Percentiles rank a stretch among this genome's conserved stretches.
These are phyloP conservation scores for Rossbeevera mucosa DNA, from an alignment of 768 basidiomycete genomes.

Conservation along the genomic window DNA sequence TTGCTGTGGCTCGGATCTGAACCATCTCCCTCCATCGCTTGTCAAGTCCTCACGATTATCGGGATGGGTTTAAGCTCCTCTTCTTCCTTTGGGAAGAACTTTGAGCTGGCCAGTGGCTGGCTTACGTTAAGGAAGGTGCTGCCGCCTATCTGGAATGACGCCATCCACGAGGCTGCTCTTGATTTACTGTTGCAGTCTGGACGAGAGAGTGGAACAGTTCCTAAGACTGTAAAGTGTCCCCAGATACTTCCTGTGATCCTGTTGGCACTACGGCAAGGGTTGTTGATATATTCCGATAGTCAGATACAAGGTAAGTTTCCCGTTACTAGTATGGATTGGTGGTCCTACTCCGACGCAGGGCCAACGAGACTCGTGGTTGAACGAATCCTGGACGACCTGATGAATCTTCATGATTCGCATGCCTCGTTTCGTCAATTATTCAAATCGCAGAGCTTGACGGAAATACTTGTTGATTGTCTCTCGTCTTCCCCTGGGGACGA, in stretches of 20 bases:
- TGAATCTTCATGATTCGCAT: slow-evolving; percentile 61
- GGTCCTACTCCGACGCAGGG: slow-evolving; percentile 12
- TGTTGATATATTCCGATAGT: slow-evolving; percentile 26
- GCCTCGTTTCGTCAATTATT: slow-evolving; percentile 68
- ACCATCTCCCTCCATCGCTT: slow-evolving; percentile 56
- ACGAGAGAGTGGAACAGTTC: background rate
- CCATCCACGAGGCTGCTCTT: slow-evolving; percentile 64
- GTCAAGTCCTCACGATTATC: slow-evolving; percentile 58
- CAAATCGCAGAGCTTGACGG: slow-evolving; percentile 64
- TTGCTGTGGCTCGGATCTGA: slow-evolving; percentile 75
- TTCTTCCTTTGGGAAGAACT: slow-evolving; percentile 68
- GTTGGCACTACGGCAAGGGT: slow-evolving; percentile 61
- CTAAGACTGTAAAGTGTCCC: slow-evolving; percentile 48
- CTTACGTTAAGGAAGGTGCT: slow-evolving; percentile 63
- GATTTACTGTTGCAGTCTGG: slow-evolving; percentile 60
- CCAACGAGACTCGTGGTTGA: slow-evolving; percentile 19
- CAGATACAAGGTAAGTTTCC: slow-evolving; percentile 12
- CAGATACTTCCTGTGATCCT: slow-evolving; percentile 72
- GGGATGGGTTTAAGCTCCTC: slow-evolving; percentile 51
- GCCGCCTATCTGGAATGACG: slow-evolving; percentile 63
- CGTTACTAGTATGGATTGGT: background rate
- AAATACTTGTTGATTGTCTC: slow-evolving; percentile 62
- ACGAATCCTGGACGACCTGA: slow-evolving; percentile 58
- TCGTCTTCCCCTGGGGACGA: slow-evolving; percentile 36
- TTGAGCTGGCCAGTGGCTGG: slow-evolving; percentile 86